Percentiles rank a stretch among this genome's conserved stretches.
Evolutionary conservation across 192 early-diverging fungal genomes (phyloP).

Genomic region (Glomus cerebriforme): DNA sequence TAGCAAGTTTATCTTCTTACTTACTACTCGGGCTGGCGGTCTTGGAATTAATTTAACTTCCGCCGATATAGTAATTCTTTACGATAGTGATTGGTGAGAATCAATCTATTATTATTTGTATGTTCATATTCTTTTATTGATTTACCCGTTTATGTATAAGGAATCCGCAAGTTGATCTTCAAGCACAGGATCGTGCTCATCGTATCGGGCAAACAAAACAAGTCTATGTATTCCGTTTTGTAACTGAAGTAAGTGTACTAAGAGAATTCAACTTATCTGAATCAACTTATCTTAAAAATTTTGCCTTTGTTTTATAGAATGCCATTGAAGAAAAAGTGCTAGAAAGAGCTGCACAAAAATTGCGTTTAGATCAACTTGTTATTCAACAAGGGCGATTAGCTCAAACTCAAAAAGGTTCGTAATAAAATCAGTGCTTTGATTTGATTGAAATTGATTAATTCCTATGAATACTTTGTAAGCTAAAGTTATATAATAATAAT

Average conservation of each 20-base stretch:
- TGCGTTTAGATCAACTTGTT: conserved; percentile 95
- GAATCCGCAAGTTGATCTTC: conserved; percentile 87
- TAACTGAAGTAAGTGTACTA: conserved; percentile 71
- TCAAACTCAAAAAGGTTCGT: conserved; percentile 65
- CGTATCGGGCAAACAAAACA: conserved; percentile 99
- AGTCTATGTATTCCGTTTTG: conserved; percentile 94
- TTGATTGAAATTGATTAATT: not conserved
- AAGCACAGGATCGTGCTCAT: conserved; percentile 97
- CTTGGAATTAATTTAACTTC: conserved; percentile 96
- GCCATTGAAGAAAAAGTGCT: conserved; percentile 98
- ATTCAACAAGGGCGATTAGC: conserved; percentile 92
- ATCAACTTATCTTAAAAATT: not conserved
- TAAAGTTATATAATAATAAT: not conserved
- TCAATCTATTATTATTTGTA: not conserved
- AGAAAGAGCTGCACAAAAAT: conserved; percentile 95
- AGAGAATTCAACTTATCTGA: not conserved
- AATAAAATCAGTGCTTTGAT: not conserved
- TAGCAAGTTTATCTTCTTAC: conserved; percentile 93
- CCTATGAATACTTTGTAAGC: conserved; percentile 15
- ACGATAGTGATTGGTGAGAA: conserved; percentile 88
- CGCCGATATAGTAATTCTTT: conserved; percentile 95
- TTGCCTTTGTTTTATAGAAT: conserved; percentile 49
- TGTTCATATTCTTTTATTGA: not conserved
- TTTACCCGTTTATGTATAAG: conserved; percentile 15
- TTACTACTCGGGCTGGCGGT: conserved; percentile 97